Evolutionary conservation across 306 rosid species (phyloP).

Genomic region (Aeschynomene evenia): DNA sequence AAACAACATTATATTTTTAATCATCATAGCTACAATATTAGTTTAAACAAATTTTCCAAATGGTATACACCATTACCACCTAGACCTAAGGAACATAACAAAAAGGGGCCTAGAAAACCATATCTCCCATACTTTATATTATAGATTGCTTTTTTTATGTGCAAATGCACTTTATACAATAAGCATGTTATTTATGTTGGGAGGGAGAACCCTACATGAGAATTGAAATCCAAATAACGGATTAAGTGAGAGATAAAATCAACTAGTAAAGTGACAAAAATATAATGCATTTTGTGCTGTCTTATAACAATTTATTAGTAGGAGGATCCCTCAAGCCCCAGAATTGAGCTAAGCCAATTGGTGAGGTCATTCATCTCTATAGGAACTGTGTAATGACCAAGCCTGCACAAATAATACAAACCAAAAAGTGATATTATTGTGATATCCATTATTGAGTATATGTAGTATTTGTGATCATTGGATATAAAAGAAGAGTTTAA

Average conservation of each 20-base stretch:
- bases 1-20: neutral
- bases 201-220: no score
- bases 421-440: slow-evolving; percentile 7
- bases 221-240: no score
- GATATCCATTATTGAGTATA: neutral
- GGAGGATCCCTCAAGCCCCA: slow-evolving; percentile 66
- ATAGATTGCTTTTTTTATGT: slow-evolving; percentile 32
- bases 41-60: slow-evolving; percentile 14
- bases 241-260: no score
- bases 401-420: slow-evolving; percentile 49
- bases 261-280: no score
- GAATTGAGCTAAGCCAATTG: slow-evolving; percentile 71
- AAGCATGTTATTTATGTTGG: no score
- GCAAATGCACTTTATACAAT: slow-evolving; percentile 18
- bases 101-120: slow-evolving; percentile 34
- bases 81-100: slow-evolving; percentile 22
- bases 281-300: no score
- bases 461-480: no score
- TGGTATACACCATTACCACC: no score
- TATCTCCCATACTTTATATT: slow-evolving; percentile 37
- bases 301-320: slow-evolving; percentile 20
- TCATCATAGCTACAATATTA: no score
- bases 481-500: no score
- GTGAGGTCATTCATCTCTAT: slow-evolving; percentile 86
- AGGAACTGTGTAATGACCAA: slow-evolving; percentile 89